phyloP scores from a whole-genome alignment of 208 protist species.

The Crithidia bombi region DNA sequence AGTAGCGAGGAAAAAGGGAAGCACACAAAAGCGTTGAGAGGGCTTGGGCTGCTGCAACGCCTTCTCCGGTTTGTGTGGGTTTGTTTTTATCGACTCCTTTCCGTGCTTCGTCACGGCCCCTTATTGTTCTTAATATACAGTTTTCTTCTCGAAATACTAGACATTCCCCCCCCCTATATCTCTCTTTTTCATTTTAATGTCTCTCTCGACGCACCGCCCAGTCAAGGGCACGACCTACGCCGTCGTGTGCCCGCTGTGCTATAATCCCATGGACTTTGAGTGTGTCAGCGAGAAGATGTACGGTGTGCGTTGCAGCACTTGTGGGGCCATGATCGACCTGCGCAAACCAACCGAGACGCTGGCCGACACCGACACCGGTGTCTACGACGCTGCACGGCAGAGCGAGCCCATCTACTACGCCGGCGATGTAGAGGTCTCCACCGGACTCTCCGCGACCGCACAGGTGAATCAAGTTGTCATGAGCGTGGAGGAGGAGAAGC shows the following conservation, averaged over 20 bases:
- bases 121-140: neutral
- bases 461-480: slow-evolving; percentile 60
- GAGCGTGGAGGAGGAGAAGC: slow-evolving; percentile 54
- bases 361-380: slow-evolving; percentile 40
- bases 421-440: slow-evolving; percentile 62
- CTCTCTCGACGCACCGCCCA: slow-evolving; percentile 44
- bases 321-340: slow-evolving; percentile 71
- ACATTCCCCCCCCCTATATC: neutral
- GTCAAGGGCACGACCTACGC: slow-evolving; percentile 63
- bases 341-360: slow-evolving; percentile 61
- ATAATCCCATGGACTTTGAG: slow-evolving; percentile 58
- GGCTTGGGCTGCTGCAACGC: no score
- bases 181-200: slow-evolving; percentile 22
- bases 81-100: neutral
- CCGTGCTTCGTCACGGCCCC: neutral
- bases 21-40: no score
- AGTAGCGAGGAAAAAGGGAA: no score
- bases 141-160: neutral
- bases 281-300: slow-evolving; percentile 55
- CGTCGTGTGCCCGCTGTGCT: slow-evolving; percentile 77
- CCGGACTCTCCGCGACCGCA: slow-evolving; percentile 49
- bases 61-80: no score
- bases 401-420: slow-evolving; percentile 42
- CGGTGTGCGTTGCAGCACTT: slow-evolving; percentile 65
- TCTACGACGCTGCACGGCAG: slow-evolving; percentile 16